Conservation (phyloP, 495 filamentous ascomycete species). For the Platismatia glauca region DNA sequence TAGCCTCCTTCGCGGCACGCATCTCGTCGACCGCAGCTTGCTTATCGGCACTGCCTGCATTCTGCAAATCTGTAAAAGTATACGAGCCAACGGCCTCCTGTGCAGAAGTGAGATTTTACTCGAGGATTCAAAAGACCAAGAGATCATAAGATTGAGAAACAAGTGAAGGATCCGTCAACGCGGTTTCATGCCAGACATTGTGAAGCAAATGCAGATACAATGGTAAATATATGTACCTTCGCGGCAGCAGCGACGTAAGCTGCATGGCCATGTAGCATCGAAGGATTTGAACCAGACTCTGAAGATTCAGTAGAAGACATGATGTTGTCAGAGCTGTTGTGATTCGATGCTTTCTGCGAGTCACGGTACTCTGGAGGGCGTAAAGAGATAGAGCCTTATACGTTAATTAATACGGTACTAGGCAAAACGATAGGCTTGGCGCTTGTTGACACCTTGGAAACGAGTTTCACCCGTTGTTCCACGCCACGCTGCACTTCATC, state of each 20-base stretch:
- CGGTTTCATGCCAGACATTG: no score
- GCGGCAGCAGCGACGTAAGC: slow-evolving; percentile 23
- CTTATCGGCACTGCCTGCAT: slow-evolving; percentile 19
- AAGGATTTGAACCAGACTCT: slow-evolving; percentile 12
- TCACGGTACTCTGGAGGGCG: neutral
- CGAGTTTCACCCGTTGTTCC: no score
- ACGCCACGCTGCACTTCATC: no score
- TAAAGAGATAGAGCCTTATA: no score
- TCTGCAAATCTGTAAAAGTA: slow-evolving; percentile 21
- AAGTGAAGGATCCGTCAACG: no score
- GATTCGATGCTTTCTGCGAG: neutral
- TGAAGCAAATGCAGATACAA: neutral
- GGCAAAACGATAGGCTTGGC: no score
- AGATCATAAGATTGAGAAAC: no score
- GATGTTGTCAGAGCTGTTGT: neutral
- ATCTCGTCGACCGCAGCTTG: slow-evolving; percentile 23
- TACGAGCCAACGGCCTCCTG: slow-evolving; percentile 24
- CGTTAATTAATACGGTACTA: no score
- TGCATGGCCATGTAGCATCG: slow-evolving; percentile 24
- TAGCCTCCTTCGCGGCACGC: slow-evolving; percentile 20
- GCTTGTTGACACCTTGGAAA: no score
- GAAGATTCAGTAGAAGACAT: slow-evolving; percentile 11
- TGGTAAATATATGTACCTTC: slow-evolving; percentile 13
- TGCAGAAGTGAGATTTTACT: neutral
- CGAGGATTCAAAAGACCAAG: neutral